phyloP scores from a whole-genome alignment of 179 eudicot genomes.

The Actinidia chinensis region DNA sequence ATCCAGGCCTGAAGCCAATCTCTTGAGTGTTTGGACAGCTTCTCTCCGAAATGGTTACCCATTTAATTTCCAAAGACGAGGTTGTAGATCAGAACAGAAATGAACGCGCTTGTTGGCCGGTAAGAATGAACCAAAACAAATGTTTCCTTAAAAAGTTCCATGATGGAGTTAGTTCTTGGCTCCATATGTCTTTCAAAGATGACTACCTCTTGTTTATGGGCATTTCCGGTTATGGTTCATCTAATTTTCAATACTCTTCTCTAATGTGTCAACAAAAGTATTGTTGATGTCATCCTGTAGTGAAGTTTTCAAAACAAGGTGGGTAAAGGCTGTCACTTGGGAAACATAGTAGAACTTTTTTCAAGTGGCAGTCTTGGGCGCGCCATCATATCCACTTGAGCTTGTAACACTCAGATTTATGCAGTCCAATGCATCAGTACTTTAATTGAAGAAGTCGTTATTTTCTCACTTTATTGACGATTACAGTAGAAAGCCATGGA shows the following conservation, averaged over 20 bases:
- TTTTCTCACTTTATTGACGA: slow-evolving; percentile 15
- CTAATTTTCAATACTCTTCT: no score
- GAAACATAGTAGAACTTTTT: not conserved
- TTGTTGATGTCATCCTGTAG: no score
- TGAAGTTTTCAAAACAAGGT: no score
- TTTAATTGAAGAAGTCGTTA: not conserved
- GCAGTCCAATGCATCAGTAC: slow-evolving; percentile 6
- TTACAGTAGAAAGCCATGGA: not conserved
- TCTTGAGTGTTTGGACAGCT: slow-evolving; percentile 8
- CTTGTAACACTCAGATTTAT: not conserved
- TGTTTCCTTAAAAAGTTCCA: no score
- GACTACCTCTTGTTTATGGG: no score
- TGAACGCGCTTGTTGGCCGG: not conserved
- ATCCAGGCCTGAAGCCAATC: not conserved
- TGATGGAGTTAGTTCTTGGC: no score
- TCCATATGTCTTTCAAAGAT: no score
- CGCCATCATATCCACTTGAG: not conserved
- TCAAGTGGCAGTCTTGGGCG: not conserved
- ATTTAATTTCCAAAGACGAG: not conserved
- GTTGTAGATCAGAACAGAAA: not conserved
- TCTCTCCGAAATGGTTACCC: not conserved
- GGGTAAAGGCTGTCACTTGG: not conserved
- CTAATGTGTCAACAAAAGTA: no score
- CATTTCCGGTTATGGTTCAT: no score
- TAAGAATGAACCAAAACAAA: no score